Base-by-base conservation (phyloP, 2,329 filamentous ascomycete genomes). In the Rhynchosporium graminicola region DNA sequence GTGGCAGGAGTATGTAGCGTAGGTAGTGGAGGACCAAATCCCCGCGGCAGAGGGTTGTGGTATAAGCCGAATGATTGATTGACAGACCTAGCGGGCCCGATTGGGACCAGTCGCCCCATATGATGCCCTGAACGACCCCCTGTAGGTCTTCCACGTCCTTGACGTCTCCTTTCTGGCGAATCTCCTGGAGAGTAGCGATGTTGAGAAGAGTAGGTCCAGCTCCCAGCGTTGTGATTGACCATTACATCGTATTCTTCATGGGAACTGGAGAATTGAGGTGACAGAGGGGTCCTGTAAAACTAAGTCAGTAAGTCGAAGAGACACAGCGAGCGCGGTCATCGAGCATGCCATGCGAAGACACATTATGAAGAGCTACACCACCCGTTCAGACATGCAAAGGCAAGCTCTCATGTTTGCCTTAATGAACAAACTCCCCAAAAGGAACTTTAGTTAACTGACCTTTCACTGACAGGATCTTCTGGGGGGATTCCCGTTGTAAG, bases 101-200 rank as follows among this genome's bases (percentile, higher is more conserved):
- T 63, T 10, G 69, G 68, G 8, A 56, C 69, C 15, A 65, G 68
- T n/a, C 70, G 70, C 13, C 59, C 60, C 29, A 60, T 43, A 28
- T 29, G 45, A 52, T 68, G 65, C n/a, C 59, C 51, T 40, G 52
- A 26, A 26, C 59, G 59, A 7, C 59, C 59, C 29, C 12, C 54
- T 29, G 28, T 20, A 7, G 40, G 51, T 59, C 70, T 68, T 36
- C 69, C 69, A 48, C 70, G 66, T 40, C 62, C 52, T 46, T 63
- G 63, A 9, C 66, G 70, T 61, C 70, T 62, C 62, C 71, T 65
- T 48, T 71, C 69, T 36, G 63, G 55, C 29, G 65, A 67, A 45
- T 72, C 70, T 13, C 38, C 55, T 4, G 60, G 54, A 15, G 66
- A 63, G 13, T 57, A 31, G 42, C 67, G 60, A 46, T 42, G 63